These are phyloP conservation scores for Colletotrichum sp. DNA, from an alignment of 2,329 filamentous ascomycete genomes.

Conservation along the genomic window DNA sequence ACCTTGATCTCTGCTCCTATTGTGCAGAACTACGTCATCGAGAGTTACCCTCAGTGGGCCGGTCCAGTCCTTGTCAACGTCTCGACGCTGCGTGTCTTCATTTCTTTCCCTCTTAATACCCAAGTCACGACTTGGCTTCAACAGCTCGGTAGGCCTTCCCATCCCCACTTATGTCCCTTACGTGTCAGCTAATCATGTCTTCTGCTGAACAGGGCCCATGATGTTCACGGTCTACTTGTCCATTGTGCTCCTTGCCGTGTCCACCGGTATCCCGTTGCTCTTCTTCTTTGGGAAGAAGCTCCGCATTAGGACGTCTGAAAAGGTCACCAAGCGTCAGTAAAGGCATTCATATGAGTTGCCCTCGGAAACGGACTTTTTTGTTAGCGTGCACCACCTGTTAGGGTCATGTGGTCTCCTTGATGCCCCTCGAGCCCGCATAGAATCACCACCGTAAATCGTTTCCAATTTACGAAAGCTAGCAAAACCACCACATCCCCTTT, in stretches of 20 bases:
- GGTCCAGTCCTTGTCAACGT: not conserved
- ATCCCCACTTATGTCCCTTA: not conserved
- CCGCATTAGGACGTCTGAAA: not conserved
- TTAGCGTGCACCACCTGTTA: not conserved
- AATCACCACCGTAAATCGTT: not conserved
- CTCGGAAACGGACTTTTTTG: not conserved
- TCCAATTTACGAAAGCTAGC: not conserved
- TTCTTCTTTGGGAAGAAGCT: not conserved
- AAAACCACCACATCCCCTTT: not conserved
- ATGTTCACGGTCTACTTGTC: not conserved
- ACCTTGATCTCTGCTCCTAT: constrained; percentile 28
- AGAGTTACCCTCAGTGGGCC: constrained; percentile 30
- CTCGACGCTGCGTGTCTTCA: not conserved
- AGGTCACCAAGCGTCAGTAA: not conserved
- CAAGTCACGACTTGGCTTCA: not conserved
- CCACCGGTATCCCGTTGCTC: not conserved
- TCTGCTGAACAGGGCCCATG: not conserved
- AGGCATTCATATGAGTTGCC: not conserved
- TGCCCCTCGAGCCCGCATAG: not conserved
- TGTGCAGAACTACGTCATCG: constrained; percentile 33
- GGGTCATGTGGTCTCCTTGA: not conserved
- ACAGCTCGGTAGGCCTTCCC: not conserved
- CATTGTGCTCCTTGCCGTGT: not conserved
- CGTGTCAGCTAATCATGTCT: not conserved
- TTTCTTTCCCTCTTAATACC: not conserved